Evolutionary conservation across 2,329 filamentous ascomycete genomes (phyloP).

Genomic region (Penicillium sclerotigenum): DNA sequence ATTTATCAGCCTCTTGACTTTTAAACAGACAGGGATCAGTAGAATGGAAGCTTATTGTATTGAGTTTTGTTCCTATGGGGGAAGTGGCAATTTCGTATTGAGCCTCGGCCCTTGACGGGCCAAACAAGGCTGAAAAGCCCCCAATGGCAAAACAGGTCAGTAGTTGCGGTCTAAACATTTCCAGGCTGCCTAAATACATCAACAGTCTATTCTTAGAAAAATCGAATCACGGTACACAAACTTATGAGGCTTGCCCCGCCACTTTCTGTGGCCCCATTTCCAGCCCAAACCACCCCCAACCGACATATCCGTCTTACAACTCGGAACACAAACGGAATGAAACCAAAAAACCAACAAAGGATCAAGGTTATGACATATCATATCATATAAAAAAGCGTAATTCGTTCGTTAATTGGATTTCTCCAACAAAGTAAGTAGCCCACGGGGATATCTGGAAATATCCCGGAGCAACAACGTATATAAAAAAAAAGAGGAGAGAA

Average conservation of each 20-base stretch:
- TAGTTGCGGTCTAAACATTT: background rate
- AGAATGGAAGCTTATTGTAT: background rate
- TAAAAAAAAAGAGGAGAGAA: background rate
- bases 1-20: background rate
- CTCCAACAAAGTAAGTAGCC: background rate
- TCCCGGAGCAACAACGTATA: background rate
- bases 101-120: background rate
- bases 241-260: background rate
- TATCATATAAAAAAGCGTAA: background rate
- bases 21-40: background rate
- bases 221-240: background rate
- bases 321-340: background rate
- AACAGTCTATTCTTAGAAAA: background rate
- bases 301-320: background rate
- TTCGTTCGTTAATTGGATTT: slow-evolving; percentile 4
- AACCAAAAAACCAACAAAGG: background rate
- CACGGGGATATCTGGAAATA: background rate
- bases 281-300: background rate
- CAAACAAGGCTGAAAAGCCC: background rate
- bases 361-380: background rate
- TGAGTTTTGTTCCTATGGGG: background rate
- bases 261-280: background rate
- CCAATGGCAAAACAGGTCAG: background rate
- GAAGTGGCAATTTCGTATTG: background rate
- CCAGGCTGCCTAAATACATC: background rate